Percentiles rank a stretch among this genome's conserved stretches.
These are phyloP conservation scores for Colletotrichum sp. DNA, from an alignment of 2,329 filamentous ascomycete genomes.

Conservation along the genomic window DNA sequence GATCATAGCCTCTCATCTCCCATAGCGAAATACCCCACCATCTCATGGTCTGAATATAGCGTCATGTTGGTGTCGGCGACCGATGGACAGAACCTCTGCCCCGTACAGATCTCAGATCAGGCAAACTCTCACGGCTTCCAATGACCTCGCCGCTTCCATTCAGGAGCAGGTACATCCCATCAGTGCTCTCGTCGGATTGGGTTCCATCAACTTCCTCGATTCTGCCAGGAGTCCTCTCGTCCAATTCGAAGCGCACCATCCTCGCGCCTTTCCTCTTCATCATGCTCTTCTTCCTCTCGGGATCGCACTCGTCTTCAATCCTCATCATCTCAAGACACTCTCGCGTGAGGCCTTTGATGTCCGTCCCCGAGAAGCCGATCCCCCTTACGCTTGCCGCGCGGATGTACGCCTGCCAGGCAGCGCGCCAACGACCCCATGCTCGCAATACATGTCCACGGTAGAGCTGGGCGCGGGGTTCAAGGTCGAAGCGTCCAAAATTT, in stretches of 20 bases:
- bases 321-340: slow-evolving; percentile 13
- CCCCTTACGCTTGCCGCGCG: slow-evolving; percentile 21
- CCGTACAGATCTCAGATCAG: slow-evolving; percentile 10
- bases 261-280: background rate
- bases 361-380: background rate
- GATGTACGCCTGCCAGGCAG: slow-evolving; percentile 25
- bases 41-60: background rate
- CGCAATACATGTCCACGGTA: slow-evolving; percentile 28
- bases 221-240: background rate
- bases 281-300: background rate
- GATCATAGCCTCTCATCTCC: background rate
- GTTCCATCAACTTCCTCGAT: background rate
- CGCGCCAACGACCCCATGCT: slow-evolving; percentile 25
- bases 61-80: background rate
- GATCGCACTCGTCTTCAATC: background rate
- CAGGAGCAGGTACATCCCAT: background rate
- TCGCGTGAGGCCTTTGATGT: slow-evolving; percentile 13
- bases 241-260: background rate
- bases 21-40: background rate
- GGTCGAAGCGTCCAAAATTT: slow-evolving; percentile 12
- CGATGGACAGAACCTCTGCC: slow-evolving; percentile 5
- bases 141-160: slow-evolving; percentile 2
- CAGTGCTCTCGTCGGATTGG: background rate
- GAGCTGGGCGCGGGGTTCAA: slow-evolving; percentile 25
- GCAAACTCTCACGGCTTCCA: slow-evolving; percentile 10